Conservation (phyloP, 2,329 filamentous ascomycete genomes). For the Dichotomopilus funicola region DNA sequence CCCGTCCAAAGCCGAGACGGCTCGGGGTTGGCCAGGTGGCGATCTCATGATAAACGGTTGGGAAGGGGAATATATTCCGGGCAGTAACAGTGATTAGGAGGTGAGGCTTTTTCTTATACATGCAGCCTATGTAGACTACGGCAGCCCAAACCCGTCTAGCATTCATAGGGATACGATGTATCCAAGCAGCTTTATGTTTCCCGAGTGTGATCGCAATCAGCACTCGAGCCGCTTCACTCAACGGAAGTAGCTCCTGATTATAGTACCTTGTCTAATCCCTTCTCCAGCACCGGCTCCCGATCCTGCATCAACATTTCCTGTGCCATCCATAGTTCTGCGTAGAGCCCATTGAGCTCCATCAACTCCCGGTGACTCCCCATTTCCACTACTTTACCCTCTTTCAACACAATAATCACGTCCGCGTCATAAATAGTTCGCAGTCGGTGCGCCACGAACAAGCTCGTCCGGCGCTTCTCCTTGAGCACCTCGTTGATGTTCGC, state of each 20-base stretch:
- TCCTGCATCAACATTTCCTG: constrained; percentile 24
- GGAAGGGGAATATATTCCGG: too few species aligned
- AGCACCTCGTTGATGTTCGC: constrained; percentile 89
- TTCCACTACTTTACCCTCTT: constrained; percentile 78
- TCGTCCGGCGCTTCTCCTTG: constrained; percentile 79
- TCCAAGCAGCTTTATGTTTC: too few species aligned
- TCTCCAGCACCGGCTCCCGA: background rate
- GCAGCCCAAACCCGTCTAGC: too few species aligned
- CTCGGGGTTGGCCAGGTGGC: too few species aligned
- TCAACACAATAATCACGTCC: constrained; percentile 85
- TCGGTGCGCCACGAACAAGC: constrained; percentile 88
- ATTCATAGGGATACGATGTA: too few species aligned
- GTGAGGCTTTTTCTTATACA: too few species aligned
- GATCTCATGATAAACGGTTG: too few species aligned
- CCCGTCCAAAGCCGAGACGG: constrained; percentile 24
- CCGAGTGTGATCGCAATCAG: too few species aligned
- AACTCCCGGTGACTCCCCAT: constrained; percentile 79
- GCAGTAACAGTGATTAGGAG: too few species aligned
- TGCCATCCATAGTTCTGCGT: constrained; percentile 78
- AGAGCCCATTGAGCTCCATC: constrained; percentile 71
- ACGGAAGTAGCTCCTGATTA: too few species aligned
- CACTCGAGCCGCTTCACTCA: too few species aligned
- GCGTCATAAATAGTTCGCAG: constrained; percentile 89
- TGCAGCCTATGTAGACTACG: too few species aligned
- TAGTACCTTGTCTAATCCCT: background rate